A percentile compares a stretch with the other conserved stretches of the same genome.
phyloP scores from a whole-genome alignment of 176 grass and related monocot species.

The Paspalum vaginatum region DNA sequence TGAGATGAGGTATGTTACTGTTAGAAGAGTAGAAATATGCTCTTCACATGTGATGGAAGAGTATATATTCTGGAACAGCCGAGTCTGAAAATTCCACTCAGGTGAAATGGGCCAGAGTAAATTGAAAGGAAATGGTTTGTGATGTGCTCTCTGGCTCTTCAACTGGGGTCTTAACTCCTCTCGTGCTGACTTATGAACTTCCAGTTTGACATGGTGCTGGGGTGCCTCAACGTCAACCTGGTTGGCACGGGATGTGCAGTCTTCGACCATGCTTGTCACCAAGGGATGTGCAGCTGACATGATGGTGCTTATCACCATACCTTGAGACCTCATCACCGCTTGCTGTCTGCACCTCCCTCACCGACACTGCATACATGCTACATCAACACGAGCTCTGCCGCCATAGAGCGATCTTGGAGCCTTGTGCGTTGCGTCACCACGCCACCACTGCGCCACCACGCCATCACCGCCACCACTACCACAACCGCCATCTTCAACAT shows the following conservation, averaged over 20 bases:
- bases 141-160: constrained; percentile 40
- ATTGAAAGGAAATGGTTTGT: constrained; percentile 36
- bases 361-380: constrained; percentile 44
- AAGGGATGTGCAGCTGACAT: constrained; percentile 28
- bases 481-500: constrained; percentile 14
- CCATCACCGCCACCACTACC: not conserved
- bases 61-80: not conserved
- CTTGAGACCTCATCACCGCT: constrained; percentile 35
- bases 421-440: not conserved
- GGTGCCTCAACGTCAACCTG: constrained; percentile 50
- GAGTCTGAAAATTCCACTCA: constrained; percentile 14
- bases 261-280: constrained; percentile 44
- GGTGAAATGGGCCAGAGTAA: constrained; percentile 26
- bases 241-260: constrained; percentile 47
- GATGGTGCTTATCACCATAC: constrained; percentile 51
- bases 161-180: constrained; percentile 38
- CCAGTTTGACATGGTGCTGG: constrained; percentile 41
- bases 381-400: constrained; percentile 39
- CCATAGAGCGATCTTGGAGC: constrained; percentile 28
- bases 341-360: constrained; percentile 44
- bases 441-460: not conserved
- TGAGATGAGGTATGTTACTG: constrained; percentile 12
- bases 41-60: constrained; percentile 26
- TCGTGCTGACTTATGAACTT: constrained; percentile 53
- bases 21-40: constrained; percentile 2